These are phyloP conservation scores for Glycine latifolia DNA, from an alignment of 306 rosid species.

Conservation along the genomic window DNA sequence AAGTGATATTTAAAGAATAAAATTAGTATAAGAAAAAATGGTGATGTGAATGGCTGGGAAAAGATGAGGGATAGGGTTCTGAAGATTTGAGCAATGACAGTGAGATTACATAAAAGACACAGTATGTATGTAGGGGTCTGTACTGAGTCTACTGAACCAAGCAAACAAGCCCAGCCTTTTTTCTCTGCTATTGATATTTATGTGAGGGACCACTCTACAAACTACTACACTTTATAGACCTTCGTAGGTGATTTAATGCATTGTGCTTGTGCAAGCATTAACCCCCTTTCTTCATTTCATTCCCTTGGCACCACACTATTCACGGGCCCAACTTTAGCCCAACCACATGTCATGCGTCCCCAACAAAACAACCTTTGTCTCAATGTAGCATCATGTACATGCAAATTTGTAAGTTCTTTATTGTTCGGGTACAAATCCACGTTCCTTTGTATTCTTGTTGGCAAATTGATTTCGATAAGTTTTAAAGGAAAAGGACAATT, in stretches of 20 bases:
- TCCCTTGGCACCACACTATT: too few species aligned
- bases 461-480: background rate
- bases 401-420: background rate
- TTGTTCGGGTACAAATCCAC: background rate
- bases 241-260: background rate
- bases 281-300: too few species aligned
- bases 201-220: constrained; percentile 38
- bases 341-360: constrained; percentile 44
- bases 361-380: constrained; percentile 18
- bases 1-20: too few species aligned
- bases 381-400: background rate
- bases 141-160: background rate
- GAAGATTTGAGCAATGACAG: background rate
- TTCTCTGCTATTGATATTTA: background rate
- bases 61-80: too few species aligned
- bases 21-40: too few species aligned
- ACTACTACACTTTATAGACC: background rate
- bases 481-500: background rate
- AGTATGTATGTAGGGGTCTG: constrained; percentile 37
- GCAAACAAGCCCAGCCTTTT: constrained; percentile 35
- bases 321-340: constrained; percentile 52
- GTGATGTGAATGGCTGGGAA: too few species aligned
- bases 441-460: background rate
- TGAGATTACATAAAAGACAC: constrained; percentile 3
- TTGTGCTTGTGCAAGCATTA: background rate